Conservation (phyloP, 345 rosid species). For the Dipteronia sinensis region DNA sequence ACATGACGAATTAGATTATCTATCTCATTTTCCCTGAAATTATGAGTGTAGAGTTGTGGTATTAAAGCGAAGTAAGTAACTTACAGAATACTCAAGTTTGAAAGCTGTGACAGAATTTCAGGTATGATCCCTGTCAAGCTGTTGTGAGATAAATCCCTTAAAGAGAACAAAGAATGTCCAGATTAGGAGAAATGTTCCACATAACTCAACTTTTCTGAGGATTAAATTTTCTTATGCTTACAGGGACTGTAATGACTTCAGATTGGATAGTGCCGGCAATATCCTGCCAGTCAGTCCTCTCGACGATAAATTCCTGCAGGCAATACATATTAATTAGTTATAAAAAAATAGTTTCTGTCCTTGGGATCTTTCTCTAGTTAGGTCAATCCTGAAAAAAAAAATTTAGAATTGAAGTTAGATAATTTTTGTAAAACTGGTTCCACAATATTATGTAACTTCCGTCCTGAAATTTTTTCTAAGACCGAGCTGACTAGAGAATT, state of each 20-base stretch:
- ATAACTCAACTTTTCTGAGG: neutral
- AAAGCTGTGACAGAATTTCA: conserved; percentile 35
- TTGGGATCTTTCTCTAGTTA: no score
- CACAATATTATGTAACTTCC: no score
- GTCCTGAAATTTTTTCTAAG: no score
- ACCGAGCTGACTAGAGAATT: no score
- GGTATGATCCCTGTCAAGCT: conserved; percentile 25
- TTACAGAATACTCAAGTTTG: conserved; percentile 43
- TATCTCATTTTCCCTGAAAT: neutral
- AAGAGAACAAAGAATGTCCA: neutral
- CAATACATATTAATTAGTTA: neutral
- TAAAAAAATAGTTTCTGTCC: neutral
- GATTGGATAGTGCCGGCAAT: conserved; percentile 17
- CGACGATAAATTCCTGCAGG: conserved; percentile 35
- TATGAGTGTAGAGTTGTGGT: neutral
- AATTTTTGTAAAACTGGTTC: no score
- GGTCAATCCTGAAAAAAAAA: no score
- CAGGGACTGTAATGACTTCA: conserved; percentile 30
- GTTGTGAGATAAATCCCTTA: conserved; percentile 38
- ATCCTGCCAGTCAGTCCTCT: conserved; percentile 31
- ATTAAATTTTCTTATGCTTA: conserved; percentile 19
- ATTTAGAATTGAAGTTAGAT: no score
- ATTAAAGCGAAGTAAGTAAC: conserved; percentile 8
- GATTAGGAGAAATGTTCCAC: neutral
- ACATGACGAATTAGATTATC: neutral